Evolutionary conservation across 768 basidiomycete genomes (phyloP).

Genomic region (Podaxis pistillaris): DNA sequence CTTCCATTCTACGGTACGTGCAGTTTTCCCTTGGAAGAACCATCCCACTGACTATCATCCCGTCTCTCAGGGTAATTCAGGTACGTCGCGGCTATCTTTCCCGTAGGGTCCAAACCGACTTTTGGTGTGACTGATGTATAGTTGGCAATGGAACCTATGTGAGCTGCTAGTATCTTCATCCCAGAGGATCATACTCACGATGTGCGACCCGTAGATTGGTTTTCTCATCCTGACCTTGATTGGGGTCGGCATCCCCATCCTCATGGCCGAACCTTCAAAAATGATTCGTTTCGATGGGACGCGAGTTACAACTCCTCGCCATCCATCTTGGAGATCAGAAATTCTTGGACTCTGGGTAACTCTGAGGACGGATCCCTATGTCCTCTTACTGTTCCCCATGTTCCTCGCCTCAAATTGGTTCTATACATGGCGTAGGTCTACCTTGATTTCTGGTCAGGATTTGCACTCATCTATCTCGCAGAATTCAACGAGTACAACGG

Average conservation of each 20-base stretch:
- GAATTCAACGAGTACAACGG: slow-evolving; percentile 79
- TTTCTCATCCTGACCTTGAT: slow-evolving; percentile 74
- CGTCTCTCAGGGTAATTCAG: slow-evolving; percentile 31
- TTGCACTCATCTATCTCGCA: slow-evolving; percentile 23
- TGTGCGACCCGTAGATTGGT: slow-evolving; percentile 46
- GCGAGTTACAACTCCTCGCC: slow-evolving; percentile 54
- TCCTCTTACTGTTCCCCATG: slow-evolving; percentile 79
- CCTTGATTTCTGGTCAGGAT: neutral
- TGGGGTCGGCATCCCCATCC: slow-evolving; percentile 61
- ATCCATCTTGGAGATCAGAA: slow-evolving; percentile 78
- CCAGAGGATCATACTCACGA: neutral
- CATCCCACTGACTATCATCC: neutral
- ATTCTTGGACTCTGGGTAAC: slow-evolving; percentile 67
- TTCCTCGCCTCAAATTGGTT: slow-evolving; percentile 84
- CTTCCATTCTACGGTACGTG: slow-evolving; percentile 55
- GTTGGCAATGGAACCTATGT: slow-evolving; percentile 78
- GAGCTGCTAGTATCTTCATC: slow-evolving; percentile 21
- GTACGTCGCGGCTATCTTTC: slow-evolving; percentile 24
- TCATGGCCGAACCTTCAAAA: slow-evolving; percentile 69
- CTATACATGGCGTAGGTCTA: slow-evolving; percentile 72
- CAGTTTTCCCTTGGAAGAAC: neutral
- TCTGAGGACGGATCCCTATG: slow-evolving; percentile 65
- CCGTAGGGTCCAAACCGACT: neutral
- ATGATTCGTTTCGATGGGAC: slow-evolving; percentile 76
- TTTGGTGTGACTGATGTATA: slow-evolving; percentile 19